These are phyloP conservation scores for Magnusiomyces suaveolens DNA, from an alignment of 1,139 yeast species.

Conservation along the genomic window DNA sequence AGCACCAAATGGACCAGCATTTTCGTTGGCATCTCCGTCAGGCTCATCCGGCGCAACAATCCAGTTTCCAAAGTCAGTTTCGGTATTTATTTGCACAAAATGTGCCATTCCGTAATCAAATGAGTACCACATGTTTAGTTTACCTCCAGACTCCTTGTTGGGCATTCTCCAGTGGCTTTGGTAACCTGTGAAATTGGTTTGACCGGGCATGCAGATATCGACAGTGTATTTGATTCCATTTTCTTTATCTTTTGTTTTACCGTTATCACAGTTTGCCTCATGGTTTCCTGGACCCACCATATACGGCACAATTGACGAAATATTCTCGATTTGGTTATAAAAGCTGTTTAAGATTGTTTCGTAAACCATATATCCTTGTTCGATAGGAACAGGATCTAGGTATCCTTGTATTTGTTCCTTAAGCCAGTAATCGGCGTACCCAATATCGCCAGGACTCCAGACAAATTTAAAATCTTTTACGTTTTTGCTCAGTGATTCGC, in stretches of 20 bases:
- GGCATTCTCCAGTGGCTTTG: slow-evolving; percentile 26
- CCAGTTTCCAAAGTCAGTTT: slow-evolving; percentile 26
- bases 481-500: slow-evolving; percentile 21
- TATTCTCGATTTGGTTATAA: slow-evolving; percentile 22
- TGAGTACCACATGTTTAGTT: slow-evolving; percentile 27
- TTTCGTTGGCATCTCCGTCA: slow-evolving; percentile 18
- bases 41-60: slow-evolving; percentile 24
- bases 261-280: slow-evolving; percentile 26
- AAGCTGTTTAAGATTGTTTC: slow-evolving; percentile 21
- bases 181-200: slow-evolving; percentile 24
- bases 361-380: slow-evolving; percentile 18
- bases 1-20: slow-evolving; percentile 24
- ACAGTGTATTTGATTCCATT: slow-evolving; percentile 13
- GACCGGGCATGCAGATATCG: slow-evolving; percentile 21
- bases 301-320: slow-evolving; percentile 22
- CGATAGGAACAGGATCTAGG: slow-evolving; percentile 15
- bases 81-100: slow-evolving; percentile 27
- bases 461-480: slow-evolving; percentile 22
- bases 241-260: slow-evolving; percentile 16
- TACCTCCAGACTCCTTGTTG: slow-evolving; percentile 20
- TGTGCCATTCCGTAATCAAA: slow-evolving; percentile 29
- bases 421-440: slow-evolving; percentile 28
- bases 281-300: slow-evolving; percentile 30
- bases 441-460: slow-evolving; percentile 28
- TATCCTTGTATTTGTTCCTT: slow-evolving; percentile 20